phyloP scores from a whole-genome alignment of 352 stramenopile species.

The Phytophthora fragariae region DNA sequence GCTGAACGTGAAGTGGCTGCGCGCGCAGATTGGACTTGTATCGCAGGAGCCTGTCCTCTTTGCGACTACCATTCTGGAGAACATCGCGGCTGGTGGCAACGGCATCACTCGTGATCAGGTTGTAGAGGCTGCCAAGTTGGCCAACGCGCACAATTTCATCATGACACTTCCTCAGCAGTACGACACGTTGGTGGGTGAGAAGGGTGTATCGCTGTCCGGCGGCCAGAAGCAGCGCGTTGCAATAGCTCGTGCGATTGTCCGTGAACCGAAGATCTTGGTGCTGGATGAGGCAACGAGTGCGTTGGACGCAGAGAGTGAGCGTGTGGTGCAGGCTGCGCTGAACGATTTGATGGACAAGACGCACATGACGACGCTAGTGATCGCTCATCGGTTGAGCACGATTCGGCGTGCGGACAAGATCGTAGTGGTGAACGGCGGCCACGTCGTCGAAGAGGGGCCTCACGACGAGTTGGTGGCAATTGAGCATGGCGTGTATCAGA shows the following conservation, averaged over 20 bases:
- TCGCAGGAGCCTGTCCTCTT: constrained; percentile 93
- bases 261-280: constrained; percentile 59
- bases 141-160: constrained; percentile 71
- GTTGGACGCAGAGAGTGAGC: constrained; percentile 49
- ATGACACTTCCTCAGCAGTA: constrained; percentile 87
- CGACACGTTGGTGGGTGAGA: constrained; percentile 63
- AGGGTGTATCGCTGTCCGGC: constrained; percentile 86
- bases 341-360: constrained; percentile 32
- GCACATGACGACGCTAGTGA: constrained; percentile 48
- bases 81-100: constrained; percentile 83
- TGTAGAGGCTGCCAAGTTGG: constrained; percentile 61
- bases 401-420: constrained; percentile 59
- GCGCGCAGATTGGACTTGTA: constrained; percentile 73
- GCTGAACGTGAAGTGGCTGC: constrained; percentile 80
- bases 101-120: constrained; percentile 72
- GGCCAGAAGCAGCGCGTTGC: constrained; percentile 60
- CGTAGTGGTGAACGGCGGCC: constrained; percentile 48
- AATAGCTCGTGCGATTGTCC: constrained; percentile 60
- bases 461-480: constrained; percentile 49
- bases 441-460: constrained; percentile 51
- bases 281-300: constrained; percentile 72
- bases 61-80: constrained; percentile 89
- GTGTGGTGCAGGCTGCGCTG: constrained; percentile 35
- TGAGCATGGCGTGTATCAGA: constrained; percentile 4
- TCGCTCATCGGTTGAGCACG: constrained; percentile 54